These are phyloP conservation scores for Paracamarosporium sp. DNA, from an alignment of 2,329 filamentous ascomycete species.

Conservation along the genomic window DNA sequence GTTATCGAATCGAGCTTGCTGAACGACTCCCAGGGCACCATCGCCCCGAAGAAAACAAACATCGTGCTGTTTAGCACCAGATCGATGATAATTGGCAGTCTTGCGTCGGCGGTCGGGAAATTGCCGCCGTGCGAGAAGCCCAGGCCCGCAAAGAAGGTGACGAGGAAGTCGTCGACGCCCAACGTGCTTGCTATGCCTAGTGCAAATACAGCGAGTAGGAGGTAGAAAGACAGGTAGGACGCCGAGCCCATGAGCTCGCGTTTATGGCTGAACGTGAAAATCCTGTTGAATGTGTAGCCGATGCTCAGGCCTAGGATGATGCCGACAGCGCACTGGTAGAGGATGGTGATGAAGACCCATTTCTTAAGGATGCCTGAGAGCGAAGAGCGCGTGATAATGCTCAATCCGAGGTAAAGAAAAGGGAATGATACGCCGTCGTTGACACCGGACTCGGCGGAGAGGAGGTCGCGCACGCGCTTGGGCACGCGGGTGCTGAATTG, in stretches of 20 bases:
- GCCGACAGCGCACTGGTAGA: constrained; percentile 63
- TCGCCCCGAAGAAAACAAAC: constrained; percentile 64
- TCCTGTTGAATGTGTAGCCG: constrained; percentile 55
- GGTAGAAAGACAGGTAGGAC: constrained; percentile 62
- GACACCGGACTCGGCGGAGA: constrained; percentile 62
- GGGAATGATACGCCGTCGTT: constrained; percentile 65
- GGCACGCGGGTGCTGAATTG: constrained; percentile 61
- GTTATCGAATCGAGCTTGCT: constrained; percentile 43
- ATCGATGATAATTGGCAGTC: constrained; percentile 60
- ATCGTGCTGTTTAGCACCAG: constrained; percentile 62
- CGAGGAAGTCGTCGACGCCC: constrained; percentile 63
- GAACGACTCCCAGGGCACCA: constrained; percentile 60
- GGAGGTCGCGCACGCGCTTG: constrained; percentile 57
- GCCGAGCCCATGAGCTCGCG: constrained; percentile 56
- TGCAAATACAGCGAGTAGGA: constrained; percentile 60
- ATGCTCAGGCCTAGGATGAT: constrained; percentile 55
- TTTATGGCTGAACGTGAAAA: constrained; percentile 56
- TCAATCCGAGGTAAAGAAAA: constrained; percentile 62
- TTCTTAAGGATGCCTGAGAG: constrained; percentile 53
- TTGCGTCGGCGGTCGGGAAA: constrained; percentile 54
- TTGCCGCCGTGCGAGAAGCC: constrained; percentile 63
- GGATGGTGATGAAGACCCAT: constrained; percentile 61
- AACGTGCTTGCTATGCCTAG: constrained; percentile 60
- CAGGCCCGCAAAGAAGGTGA: constrained; percentile 62
- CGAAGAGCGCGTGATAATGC: constrained; percentile 49